Evolutionary conservation across 139 green algal genomes (phyloP).

Genomic region (Chlamydomonas sphaeroides): DNA sequence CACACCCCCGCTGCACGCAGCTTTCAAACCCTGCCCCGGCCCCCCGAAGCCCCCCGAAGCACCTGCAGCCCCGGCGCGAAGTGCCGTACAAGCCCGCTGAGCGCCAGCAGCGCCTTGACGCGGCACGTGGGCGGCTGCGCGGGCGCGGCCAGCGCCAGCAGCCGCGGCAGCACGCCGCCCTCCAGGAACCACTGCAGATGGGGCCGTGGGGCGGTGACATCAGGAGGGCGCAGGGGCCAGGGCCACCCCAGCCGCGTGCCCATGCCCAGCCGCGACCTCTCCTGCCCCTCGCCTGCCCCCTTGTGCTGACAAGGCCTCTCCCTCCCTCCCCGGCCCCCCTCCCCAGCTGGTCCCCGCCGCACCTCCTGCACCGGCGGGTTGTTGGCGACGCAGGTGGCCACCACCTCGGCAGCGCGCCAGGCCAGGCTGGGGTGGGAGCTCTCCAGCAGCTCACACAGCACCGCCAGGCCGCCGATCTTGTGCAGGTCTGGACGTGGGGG

Average conservation of each 20-base stretch:
- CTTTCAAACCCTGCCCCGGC: too few species aligned
- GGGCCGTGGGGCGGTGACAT: too few species aligned
- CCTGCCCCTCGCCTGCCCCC: constrained; percentile 2
- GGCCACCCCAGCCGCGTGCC: too few species aligned
- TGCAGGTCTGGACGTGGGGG: constrained; percentile 79
- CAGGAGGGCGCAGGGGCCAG: too few species aligned
- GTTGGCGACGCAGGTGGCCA: constrained; percentile 84
- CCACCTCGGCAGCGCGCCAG: constrained; percentile 79
- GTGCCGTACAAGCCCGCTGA: constrained; percentile 70
- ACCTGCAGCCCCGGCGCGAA: constrained; percentile 53
- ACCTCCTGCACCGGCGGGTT: constrained; percentile 82
- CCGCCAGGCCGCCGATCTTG: constrained; percentile 83
- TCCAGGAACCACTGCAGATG: constrained; percentile 76
- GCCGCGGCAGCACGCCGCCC: constrained; percentile 64
- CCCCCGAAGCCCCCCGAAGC: too few species aligned
- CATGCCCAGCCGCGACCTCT: neutral
- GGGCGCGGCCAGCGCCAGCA: constrained; percentile 62
- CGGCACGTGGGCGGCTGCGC: constrained; percentile 37
- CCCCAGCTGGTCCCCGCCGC: neutral
- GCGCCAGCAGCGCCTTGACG: constrained; percentile 67
- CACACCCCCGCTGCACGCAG: too few species aligned
- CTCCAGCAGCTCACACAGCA: constrained; percentile 76
- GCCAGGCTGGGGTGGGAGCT: constrained; percentile 62
- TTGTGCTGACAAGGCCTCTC: too few species aligned
- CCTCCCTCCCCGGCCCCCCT: too few species aligned